phyloP scores from a whole-genome alignment of 2,329 filamentous ascomycete genomes.

The Trichoderma oligosporum region DNA sequence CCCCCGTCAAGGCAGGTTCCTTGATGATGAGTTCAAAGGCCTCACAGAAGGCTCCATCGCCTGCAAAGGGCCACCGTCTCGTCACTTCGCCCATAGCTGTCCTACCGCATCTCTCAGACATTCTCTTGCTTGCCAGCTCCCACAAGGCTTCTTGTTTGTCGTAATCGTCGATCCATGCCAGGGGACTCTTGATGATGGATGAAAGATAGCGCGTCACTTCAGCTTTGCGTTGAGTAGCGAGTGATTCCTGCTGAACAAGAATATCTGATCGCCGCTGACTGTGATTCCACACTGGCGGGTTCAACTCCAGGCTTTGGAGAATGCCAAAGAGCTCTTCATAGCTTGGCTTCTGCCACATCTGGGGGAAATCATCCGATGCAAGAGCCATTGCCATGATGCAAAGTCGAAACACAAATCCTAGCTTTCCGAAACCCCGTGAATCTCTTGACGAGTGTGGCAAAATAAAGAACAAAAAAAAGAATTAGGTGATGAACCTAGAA shows the following conservation, averaged over 20 bases:
- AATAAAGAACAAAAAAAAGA: background rate
- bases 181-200: conserved; percentile 61
- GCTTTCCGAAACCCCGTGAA: no score
- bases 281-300: conserved; percentile 65
- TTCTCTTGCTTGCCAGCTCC: conserved; percentile 71
- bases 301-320: conserved; percentile 62
- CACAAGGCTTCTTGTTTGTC: conserved; percentile 66
- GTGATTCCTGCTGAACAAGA: conserved; percentile 40
- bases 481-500: background rate
- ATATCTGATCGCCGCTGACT: conserved; percentile 40
- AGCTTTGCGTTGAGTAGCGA: conserved; percentile 40
- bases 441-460: no score
- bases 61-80: conserved; percentile 50
- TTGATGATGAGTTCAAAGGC: conserved; percentile 66
- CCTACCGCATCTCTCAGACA: conserved; percentile 83
- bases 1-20: conserved; percentile 83
- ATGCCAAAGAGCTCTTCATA: conserved; percentile 60
- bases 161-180: conserved; percentile 67
- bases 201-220: conserved; percentile 64
- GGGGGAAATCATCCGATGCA: conserved; percentile 64
- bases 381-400: conserved; percentile 31
- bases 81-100: conserved; percentile 55
- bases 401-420: background rate
- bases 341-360: conserved; percentile 72
- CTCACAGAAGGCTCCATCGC: conserved; percentile 29